These are phyloP conservation scores for Euphorbia tirucalli DNA, from an alignment of 345 rosid species.

Conservation along the genomic window DNA sequence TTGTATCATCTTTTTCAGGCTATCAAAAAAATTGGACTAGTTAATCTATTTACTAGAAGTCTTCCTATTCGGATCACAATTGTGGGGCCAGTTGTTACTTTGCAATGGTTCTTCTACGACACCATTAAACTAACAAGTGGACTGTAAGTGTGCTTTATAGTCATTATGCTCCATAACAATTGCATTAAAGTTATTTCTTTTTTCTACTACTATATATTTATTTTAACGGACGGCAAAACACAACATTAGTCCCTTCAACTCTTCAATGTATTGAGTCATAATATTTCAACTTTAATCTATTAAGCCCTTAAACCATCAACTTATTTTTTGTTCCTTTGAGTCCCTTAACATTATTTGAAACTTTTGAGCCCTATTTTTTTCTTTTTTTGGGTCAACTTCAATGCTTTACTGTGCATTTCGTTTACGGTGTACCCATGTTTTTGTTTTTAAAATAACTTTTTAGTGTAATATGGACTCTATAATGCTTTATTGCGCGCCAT, in stretches of 20 bases:
- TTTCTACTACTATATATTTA: too few species aligned
- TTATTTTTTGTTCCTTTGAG: background rate
- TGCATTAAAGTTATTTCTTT: background rate
- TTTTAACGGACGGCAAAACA: background rate
- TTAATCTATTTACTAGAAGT: constrained; percentile 55
- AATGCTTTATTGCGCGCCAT: too few species aligned
- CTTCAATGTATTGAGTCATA: background rate
- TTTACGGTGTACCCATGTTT: too few species aligned
- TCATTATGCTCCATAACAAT: background rate
- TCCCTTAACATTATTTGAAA: background rate
- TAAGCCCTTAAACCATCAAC: background rate
- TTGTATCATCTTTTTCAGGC: constrained; percentile 39
- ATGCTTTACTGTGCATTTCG: too few species aligned
- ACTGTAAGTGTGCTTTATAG: constrained; percentile 45
- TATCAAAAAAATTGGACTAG: constrained; percentile 51
- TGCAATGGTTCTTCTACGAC: constrained; percentile 67
- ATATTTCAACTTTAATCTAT: too few species aligned
- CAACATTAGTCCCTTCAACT: background rate
- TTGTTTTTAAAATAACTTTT: too few species aligned
- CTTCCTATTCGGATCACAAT: constrained; percentile 59
- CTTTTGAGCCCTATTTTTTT: too few species aligned
- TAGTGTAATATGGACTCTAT: too few species aligned
- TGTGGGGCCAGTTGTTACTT: constrained; percentile 56
- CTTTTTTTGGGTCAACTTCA: too few species aligned
- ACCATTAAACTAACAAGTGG: constrained; percentile 55